Evolutionary conservation across 179 eudicot genomes (phyloP), one percentile per base, ranked within the genome.

Genomic region (Corrigiola litoralis): DNA sequence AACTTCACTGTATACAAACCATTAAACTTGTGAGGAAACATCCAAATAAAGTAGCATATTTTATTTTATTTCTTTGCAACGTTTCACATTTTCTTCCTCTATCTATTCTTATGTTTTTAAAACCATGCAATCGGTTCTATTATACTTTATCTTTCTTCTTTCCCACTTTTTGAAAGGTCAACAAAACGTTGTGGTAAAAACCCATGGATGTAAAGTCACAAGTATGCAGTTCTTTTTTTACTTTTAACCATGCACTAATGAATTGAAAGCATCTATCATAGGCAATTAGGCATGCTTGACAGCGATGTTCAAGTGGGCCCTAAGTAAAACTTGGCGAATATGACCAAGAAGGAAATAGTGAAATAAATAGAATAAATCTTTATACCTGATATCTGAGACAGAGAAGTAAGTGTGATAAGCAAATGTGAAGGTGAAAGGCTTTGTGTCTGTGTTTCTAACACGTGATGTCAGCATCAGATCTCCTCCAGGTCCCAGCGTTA

Each of bases 391-490:
- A 79, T 94, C 97, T 32, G 99, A 94, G 73, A 94, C 96, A 65
- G 97, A 94, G 72, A 90, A 85, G 72, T 90, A 94, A 66, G 90
- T 90, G 72, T 90, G 95, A 80, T 87, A 87, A 14, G 99, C 99
- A 84, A 94, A 90, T 70, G 92, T 90, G 71, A 90, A 94, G 56
- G 76, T 55, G 74, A 94, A 94, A 3, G 95, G 87, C 77, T 90
- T 90, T 56, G 88, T 82, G 73, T 90, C 99, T 58, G 82, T 72
- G 72, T 94, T 94, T 76, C 99, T 82, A 71, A 94, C 76, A 14
- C 99, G 89, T 61, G 99, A 90, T 61, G 82, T 90, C 84, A 94
- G 58, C 90, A 80, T 81, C 72, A 94, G 73, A 74, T 94, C 89
- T 78, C 96, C 97, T 72, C 85, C 91, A 74, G 87, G 94, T 67